Evolutionary conservation across 2,329 filamentous ascomycete species (phyloP), one percentile per base, ranked within the genome.

Genomic region (Rhynchosporium agropyri): DNA sequence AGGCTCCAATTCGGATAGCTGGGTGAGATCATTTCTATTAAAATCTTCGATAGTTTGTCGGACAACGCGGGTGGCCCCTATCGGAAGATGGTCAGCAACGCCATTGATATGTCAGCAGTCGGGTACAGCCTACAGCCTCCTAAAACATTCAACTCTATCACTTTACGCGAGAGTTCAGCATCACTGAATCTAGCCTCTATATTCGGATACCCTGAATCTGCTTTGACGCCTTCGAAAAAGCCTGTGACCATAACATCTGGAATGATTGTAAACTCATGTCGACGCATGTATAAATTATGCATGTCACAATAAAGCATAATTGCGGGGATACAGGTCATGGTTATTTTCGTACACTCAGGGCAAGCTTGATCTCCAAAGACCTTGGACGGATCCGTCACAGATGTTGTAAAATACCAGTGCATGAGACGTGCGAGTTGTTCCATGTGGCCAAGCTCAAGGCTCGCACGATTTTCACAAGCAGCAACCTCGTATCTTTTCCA

Each of bases 251-350:
- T 58, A 4, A 38, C 29, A 15, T 58, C 56, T 4, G 56, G 43
- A 28, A 58, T 40, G 15, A 58, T 58, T 8, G 45, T 58, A 9
- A 48, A 49, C 6, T 46, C n/a, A 4, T 58, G 56, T 20, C 56
- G 56, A 7, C 38, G 43, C 9, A 58, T 36, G 4, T 36, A 49
- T 31, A 58, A 40, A 31, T 48, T 58, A 36, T 58, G 36, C 56
- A 58, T 58, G 26, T 58, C 56, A 31, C 56, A 58, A 20, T 58
- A 49, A 6, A 58, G 9, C 45, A 48, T 58, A 29, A 38, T 48
- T 7, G 31, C 36, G 1, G 56, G 56, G 13, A 58, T 20, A 49
- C 43, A 58, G 4, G 29, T 49, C 56, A 58, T 58, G 29, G 56
- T 33, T 2, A 58, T 36, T 28, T 58, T 45, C 1, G 56, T 58